Conservation (phyloP, 1,139 yeast species). For the Pichia sp. region DNA sequence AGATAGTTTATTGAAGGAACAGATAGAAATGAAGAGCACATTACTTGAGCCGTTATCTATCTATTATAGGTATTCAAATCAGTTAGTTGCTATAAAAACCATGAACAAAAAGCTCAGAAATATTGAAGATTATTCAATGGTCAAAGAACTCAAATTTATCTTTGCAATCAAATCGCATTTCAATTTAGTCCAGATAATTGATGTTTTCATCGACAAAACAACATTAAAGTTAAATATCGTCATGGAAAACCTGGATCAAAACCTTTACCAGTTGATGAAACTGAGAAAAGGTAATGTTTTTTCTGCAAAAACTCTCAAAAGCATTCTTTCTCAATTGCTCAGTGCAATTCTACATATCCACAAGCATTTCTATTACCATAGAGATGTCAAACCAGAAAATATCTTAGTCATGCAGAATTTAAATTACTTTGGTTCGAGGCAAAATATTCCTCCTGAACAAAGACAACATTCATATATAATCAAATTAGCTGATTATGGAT, state of each 20-base stretch:
- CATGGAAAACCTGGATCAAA: constrained; percentile 86
- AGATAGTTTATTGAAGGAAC: constrained; percentile 6
- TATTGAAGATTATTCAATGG: constrained; percentile 49
- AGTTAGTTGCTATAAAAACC: constrained; percentile 77
- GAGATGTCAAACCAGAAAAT: constrained; percentile 81
- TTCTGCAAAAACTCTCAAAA: constrained; percentile 49
- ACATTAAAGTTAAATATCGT: constrained; percentile 62
- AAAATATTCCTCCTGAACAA: constrained; percentile 32
- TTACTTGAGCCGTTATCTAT: constrained; percentile 39
- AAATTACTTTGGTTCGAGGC: constrained; percentile 42
- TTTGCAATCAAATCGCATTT: constrained; percentile 63
- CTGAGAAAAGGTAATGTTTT: constrained; percentile 44
- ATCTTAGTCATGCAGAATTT: constrained; percentile 58
- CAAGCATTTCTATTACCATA: constrained; percentile 62
- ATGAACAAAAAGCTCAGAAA: constrained; percentile 49
- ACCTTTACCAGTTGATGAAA: constrained; percentile 64
- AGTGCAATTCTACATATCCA: constrained; percentile 82
- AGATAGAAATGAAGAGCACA: constrained; percentile 31
- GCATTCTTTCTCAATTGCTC: constrained; percentile 63
- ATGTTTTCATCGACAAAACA: constrained; percentile 62
- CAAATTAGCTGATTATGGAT: constrained; percentile 88
- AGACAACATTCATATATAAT: constrained; percentile 48
- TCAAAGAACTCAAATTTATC: constrained; percentile 73
- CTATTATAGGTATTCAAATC: constrained; percentile 18
- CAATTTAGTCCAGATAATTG: constrained; percentile 64